phyloP scores from a whole-genome alignment of 495 filamentous ascomycete species.

The Collariella sp. region DNA sequence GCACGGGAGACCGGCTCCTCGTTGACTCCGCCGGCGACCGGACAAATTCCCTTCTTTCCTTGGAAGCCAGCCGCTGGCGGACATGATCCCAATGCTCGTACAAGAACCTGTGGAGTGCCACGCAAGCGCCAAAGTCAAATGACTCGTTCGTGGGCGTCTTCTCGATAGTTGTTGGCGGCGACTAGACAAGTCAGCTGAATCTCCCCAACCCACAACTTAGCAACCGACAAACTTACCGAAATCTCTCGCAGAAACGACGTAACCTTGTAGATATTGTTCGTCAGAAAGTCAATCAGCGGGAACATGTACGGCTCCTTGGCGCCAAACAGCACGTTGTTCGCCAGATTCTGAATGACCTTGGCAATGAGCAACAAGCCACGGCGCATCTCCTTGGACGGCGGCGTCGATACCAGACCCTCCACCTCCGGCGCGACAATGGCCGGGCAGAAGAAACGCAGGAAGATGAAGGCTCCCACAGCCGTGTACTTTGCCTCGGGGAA shows the following conservation, averaged over 20 bases:
- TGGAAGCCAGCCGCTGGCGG: slow-evolving; percentile 50
- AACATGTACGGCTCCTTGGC: slow-evolving; percentile 63
- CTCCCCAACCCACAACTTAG: neutral
- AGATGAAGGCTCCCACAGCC: slow-evolving; percentile 60
- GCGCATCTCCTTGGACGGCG: slow-evolving; percentile 57
- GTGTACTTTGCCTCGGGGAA: slow-evolving; percentile 64
- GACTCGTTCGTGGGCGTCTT: slow-evolving; percentile 37
- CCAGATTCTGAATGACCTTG: slow-evolving; percentile 59
- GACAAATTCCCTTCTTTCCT: slow-evolving; percentile 46
- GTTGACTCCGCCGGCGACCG: slow-evolving; percentile 41
- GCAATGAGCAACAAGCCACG: slow-evolving; percentile 56
- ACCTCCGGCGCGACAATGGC: slow-evolving; percentile 60
- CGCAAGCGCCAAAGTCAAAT: slow-evolving; percentile 59
- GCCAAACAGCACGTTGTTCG: slow-evolving; percentile 63
- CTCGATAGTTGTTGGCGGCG: slow-evolving; percentile 32
- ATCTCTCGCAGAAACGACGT: slow-evolving; percentile 57
- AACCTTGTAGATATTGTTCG: slow-evolving; percentile 53
- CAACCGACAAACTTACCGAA: slow-evolving; percentile 33
- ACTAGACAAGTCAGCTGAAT: slow-evolving; percentile 15
- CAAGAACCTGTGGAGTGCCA: slow-evolving; percentile 55
- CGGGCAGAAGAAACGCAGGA: slow-evolving; percentile 60
- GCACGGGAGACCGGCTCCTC: slow-evolving; percentile 37
- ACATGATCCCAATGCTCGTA: slow-evolving; percentile 64
- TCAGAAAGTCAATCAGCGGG: slow-evolving; percentile 56
- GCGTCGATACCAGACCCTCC: slow-evolving; percentile 48